Base-by-base conservation (phyloP, 805 yeast species). In the Candida verbasci region DNA sequence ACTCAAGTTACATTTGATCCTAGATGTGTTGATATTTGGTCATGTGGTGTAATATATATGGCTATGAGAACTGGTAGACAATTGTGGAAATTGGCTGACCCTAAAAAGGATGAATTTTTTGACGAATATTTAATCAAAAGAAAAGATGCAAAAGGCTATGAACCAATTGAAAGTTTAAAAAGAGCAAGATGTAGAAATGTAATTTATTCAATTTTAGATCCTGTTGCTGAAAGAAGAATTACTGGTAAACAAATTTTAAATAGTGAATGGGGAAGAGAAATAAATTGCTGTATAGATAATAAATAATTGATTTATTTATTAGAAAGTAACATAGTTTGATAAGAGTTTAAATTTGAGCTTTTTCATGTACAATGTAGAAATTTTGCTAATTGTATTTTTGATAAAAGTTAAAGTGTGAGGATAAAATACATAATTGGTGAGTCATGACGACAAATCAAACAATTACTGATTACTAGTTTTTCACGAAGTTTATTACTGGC, bases 251-350 rank as follows among this genome's bases (percentile, higher is more conserved):
- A 91, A 60, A 78, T 89, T 18, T 66, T 93, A 54, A 88, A 84
- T 53, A 82, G 93, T 56, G 97, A 93, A 59, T 91, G 97, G 97
- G 95, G 95, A 0, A 68, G 97, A 41, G 94, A 86, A 55, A 88
- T 91, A 44, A 72, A 65, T 40, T 80, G 86, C 18, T 88, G 96
- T 56, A 78, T 74, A 24, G 83, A 85, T 17, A 20, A 20, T 20
- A 20, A 20, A 20, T 20, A 20, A 20, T 20, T 20, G 22, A 20
- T 6, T 20, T 20, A 20, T 20, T 20, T 20, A 20, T 20, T 20
- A 20, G 9, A 20, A 9, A n/a, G n/a, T n/a, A n/a, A n/a, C n/a
- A n/a, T n/a, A n/a, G n/a, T n/a, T n/a, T n/a, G n/a, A n/a, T n/a
- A n/a, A n/a, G n/a, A n/a, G n/a, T n/a, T n/a, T n/a, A n/a, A n/a